Evolutionary conservation across 140 eudicot species (phyloP), one percentile per base, ranked within the genome.

Genomic region (Bidens hawaiensis): DNA sequence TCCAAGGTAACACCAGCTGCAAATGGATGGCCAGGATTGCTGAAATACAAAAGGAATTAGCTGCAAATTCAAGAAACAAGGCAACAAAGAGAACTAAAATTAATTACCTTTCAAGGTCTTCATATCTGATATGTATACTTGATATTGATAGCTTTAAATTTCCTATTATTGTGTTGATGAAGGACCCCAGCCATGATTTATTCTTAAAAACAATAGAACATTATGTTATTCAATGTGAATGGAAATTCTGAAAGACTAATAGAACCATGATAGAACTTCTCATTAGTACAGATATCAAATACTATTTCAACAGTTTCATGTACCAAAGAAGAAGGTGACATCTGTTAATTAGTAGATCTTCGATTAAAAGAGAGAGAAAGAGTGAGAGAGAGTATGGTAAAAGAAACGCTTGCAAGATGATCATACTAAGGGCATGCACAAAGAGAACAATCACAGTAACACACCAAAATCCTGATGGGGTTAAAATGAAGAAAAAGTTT

Each of bases 111-210:
- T 88, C 97, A 73, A 72, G 74, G 73, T 88, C 99, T 69, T 85
- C 97, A 27, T 93, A 93, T 93, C 95, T 93, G 83, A 93, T 85
- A 77, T 93, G 99, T 40, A 93, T 85, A 68, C 94, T 93, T 36
- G 99, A 88, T 62, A 93, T 88, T 11, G 99, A 93, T 62, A 93
- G 95, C 89, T 83, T 93, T 65, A 93, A 54, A 71, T 93, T 93
- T 68, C 99, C 99, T 26, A 93, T 88, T 48, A 93, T 81, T 26
- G 99, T 93, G 81, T 83, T 79, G 75, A 93, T 85, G 74, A 93
- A 73, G 62, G 99, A 93, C 68, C 99, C 99, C 74, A 93, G 77
- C 99, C 99, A 93, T 48, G 99, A 81, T 68, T 88, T 85, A 58
- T 93, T 93, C 99, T 93, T 24, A 41, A 69, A 73, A 65, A 79